phyloP scores from a whole-genome alignment of 2,329 filamentous ascomycete species.

The Pestalotiopsis sp. region DNA sequence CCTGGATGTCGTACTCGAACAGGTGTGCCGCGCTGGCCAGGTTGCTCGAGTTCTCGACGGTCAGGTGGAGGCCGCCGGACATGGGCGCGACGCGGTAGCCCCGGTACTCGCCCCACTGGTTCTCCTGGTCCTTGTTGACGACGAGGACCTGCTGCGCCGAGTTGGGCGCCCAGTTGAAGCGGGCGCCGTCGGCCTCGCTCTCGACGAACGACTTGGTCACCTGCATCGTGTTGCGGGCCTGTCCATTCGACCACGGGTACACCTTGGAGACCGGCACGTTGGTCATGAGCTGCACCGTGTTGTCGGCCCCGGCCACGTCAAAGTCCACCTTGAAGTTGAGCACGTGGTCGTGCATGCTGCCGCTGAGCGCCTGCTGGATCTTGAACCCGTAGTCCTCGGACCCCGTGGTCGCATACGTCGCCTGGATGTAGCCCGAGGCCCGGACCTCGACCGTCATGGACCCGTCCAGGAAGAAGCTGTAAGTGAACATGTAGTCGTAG shows the following conservation, averaged over 20 bases:
- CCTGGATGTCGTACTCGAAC: conserved; percentile 34
- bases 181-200: conserved; percentile 22
- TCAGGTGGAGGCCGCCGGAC: conserved; percentile 31
- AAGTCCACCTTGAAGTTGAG: conserved; percentile 22
- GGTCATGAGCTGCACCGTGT: conserved; percentile 22
- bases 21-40: conserved; percentile 29
- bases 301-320: conserved; percentile 18
- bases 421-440: conserved; percentile 34
- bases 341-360: conserved; percentile 21
- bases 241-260: conserved; percentile 28
- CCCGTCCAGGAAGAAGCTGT: conserved; percentile 30
- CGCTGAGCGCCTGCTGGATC: conserved; percentile 18
- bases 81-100: conserved; percentile 39
- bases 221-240: conserved; percentile 27
- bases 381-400: conserved; percentile 15
- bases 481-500: conserved; percentile 37
- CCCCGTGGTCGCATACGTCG: conserved; percentile 17
- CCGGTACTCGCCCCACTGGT: conserved; percentile 37
- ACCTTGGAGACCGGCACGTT: conserved; percentile 20
- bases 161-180: conserved; percentile 27
- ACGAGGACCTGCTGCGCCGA: conserved; percentile 36
- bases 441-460: conserved; percentile 34
- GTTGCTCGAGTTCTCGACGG: conserved; percentile 31
- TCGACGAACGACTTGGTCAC: conserved; percentile 19
- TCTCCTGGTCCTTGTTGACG: conserved; percentile 30